Evolutionary conservation across 306 rosid genomes (phyloP), one percentile per base, ranked within the genome.

Genomic region (Corylus americana): DNA sequence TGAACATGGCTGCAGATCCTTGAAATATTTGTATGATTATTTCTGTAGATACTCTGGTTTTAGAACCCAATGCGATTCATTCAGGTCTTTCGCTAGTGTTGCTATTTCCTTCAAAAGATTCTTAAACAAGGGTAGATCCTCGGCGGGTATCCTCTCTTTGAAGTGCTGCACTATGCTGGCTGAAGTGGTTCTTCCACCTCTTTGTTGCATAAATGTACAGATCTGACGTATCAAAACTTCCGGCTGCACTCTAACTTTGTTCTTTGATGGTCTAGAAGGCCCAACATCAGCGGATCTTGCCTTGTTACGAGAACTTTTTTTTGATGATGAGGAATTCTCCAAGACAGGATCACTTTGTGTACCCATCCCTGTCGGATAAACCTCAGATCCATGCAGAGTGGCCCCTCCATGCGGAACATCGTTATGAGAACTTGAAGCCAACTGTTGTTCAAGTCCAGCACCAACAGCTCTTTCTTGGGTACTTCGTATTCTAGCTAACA

Each of bases 91-190:
- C 78, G 88, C 90, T 69, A 93, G 79, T 58, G 75, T 83, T 3
- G 99, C 98, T 76, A 95, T 93, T 84, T 95, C 99, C 88, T 93
- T 95, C 61, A 95, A 80, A 62, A 95, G 89, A 90, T 91, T 93
- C 92, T 93, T 95, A 78, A 95, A 95, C 89, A 95, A 68, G n/a
- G 98, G 90, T 73, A 95, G 90, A 87, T 93, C 97, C 31, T 77
- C 80, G 0, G 94, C 74, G 44, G 96, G 96, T 85, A 93, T 87
- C 78, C 90, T 89, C 76, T 89, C 92, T 91, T 84, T 90, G 68
- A 95, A 95, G 87, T 93, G 87, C 87, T 89, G 85, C 62, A 95
- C 99, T 79, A 95, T 93, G 87, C 80, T 83, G 74, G 85, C 77
- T 4, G 98, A 95, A 85, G 74, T 80, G 4, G 88, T 82, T 25